Percentiles rank a stretch among this genome's conserved stretches.
Conservation (phyloP, 345 rosid genomes). For the Acer yangbiense region DNA sequence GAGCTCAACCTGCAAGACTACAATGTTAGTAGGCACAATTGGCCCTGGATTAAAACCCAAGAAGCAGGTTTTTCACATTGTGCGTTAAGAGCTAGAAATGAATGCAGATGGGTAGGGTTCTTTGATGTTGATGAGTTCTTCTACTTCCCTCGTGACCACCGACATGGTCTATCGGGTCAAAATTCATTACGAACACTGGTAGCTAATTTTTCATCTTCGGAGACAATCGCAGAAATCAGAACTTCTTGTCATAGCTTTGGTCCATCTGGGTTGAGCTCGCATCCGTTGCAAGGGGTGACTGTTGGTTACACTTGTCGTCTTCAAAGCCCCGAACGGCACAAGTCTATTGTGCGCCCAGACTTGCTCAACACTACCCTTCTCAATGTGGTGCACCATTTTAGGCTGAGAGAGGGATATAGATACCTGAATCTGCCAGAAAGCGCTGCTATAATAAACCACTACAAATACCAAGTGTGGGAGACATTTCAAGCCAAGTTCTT, state of each 20-base stretch:
- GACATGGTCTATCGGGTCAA: slow-evolving; percentile 44
- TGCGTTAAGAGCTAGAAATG: slow-evolving; percentile 70
- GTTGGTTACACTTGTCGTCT: slow-evolving; percentile 91
- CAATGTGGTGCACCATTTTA: slow-evolving; percentile 90
- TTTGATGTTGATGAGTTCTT: slow-evolving; percentile 96
- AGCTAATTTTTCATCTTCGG: slow-evolving; percentile 67
- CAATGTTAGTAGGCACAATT: slow-evolving; percentile 72
- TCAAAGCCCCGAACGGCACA: slow-evolving; percentile 84
- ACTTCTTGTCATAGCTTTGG: slow-evolving; percentile 92
- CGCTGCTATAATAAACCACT: slow-evolving; percentile 76
- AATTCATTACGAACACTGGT: slow-evolving; percentile 61
- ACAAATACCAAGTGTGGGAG: slow-evolving; percentile 98
- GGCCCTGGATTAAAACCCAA: slow-evolving; percentile 99
- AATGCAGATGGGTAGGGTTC: slow-evolving; percentile 92
- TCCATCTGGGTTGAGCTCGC: slow-evolving; percentile 78
- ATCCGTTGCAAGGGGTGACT: slow-evolving; percentile 76
- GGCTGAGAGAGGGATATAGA: slow-evolving; percentile 54
- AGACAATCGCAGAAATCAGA: slow-evolving; percentile 65
- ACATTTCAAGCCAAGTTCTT: slow-evolving; percentile 84
- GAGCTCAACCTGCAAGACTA: slow-evolving; percentile 56
- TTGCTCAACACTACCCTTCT: slow-evolving; percentile 65
- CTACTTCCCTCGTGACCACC: slow-evolving; percentile 59
- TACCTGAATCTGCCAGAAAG: slow-evolving; percentile 68
- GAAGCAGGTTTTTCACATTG: slow-evolving; percentile 99
- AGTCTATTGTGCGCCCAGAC: slow-evolving; percentile 73